Conservation (phyloP, 1,284 basidiomycete genomes). For the Hymenochaete sp. region DNA sequence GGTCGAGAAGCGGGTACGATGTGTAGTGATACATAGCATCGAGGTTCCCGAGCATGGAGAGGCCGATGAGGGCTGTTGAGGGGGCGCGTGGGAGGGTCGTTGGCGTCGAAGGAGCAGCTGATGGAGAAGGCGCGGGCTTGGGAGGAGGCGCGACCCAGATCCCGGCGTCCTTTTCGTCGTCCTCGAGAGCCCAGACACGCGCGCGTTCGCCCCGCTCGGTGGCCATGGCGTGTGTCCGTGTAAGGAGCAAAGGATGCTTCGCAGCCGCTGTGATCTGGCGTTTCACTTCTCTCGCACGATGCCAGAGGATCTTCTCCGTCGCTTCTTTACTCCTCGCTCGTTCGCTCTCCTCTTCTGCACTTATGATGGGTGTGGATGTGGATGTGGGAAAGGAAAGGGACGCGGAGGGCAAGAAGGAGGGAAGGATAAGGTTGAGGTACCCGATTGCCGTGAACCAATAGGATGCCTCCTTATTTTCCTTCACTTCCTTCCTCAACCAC, state of each 20-base stretch:
- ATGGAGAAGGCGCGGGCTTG: conserved; percentile 18
- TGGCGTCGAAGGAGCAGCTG: conserved; percentile 13
- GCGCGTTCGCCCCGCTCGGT: conserved; percentile 48
- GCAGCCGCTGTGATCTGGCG: conserved; percentile 53
- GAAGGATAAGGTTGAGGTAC: conserved; percentile 73
- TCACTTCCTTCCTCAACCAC: conserved; percentile 37
- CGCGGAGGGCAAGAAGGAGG: conserved; percentile 48
- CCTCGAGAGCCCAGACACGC: conserved; percentile 58
- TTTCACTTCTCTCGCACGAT: conserved; percentile 60
- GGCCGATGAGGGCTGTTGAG: conserved; percentile 57
- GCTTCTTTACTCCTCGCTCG: conserved; percentile 23
- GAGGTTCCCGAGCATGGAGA: conserved; percentile 71
- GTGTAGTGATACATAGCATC: conserved; percentile 69
- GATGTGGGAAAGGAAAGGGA: conserved; percentile 18
- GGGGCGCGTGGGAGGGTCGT: conserved; percentile 25
- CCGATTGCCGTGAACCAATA: conserved; percentile 74
- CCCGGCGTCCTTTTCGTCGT: conserved; percentile 52
- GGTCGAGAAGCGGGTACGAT: conserved; percentile 42
- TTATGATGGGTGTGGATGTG: conserved; percentile 2
- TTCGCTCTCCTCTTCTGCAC: background rate
- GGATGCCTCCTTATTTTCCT: conserved; percentile 42
- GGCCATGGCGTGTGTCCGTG: conserved; percentile 58
- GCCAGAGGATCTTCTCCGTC: conserved; percentile 53
- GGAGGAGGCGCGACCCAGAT: conserved; percentile 33
- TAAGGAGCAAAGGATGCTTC: conserved; percentile 50